Evolutionary conservation across 495 filamentous ascomycete species (phyloP).

Genomic region (Pseudoneurospora amorphoporcata): DNA sequence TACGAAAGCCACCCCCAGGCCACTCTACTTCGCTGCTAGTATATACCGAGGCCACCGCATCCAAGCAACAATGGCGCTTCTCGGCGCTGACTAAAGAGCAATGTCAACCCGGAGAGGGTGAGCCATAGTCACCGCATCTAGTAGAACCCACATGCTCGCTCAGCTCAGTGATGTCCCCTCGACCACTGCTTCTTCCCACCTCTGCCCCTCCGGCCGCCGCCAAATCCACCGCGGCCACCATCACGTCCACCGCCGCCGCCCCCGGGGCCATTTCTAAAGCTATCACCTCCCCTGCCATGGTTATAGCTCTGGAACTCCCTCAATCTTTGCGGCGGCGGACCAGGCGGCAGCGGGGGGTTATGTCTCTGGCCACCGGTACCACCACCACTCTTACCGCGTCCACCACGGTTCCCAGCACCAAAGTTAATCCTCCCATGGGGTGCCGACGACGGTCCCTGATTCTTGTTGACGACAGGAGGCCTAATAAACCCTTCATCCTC

Average conservation of each 20-base stretch:
- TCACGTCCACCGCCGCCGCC: not conserved
- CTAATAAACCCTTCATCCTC: constrained; percentile 33
- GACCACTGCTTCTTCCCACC: not conserved
- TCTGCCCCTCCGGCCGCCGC: not conserved
- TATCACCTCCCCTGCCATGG: not conserved
- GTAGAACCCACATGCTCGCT: not conserved
- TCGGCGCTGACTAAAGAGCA: not conserved
- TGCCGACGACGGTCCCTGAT: not conserved
- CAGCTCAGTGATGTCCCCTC: not conserved
- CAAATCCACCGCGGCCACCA: not conserved
- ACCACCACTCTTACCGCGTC: not conserved
- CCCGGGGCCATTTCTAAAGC: not conserved
- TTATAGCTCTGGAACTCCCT: not conserved
- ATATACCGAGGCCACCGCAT: not conserved
- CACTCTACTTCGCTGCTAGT: not conserved
- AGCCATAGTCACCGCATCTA: not conserved
- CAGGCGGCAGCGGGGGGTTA: constrained; percentile 13
- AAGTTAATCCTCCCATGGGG: constrained; percentile 22
- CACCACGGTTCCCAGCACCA: constrained; percentile 1
- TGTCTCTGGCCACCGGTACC: not conserved
- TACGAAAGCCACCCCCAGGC: not conserved
- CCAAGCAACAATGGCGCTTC: not conserved
- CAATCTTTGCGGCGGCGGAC: constrained; percentile 5
- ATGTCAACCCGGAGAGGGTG: not conserved
- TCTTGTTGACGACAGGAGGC: constrained; percentile 17